phyloP scores from a whole-genome alignment of 1,139 yeast genomes.

The Candida tropicalis region DNA sequence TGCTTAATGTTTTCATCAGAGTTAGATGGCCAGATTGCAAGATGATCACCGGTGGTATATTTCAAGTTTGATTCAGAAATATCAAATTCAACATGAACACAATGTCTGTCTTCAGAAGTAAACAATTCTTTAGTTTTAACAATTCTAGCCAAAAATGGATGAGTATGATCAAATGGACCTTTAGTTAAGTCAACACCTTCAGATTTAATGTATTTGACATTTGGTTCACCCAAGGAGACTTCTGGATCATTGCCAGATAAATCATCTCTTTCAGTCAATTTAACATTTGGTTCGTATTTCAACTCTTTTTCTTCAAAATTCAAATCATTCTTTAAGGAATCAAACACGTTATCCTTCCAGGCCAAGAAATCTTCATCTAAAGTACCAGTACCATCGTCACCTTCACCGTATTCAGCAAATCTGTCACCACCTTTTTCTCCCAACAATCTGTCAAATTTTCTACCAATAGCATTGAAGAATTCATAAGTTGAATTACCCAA shows the following conservation, averaged over 20 bases:
- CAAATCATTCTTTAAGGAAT: slow-evolving; percentile 64
- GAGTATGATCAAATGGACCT: slow-evolving; percentile 83
- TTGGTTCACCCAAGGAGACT: slow-evolving; percentile 87
- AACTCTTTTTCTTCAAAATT: slow-evolving; percentile 76
- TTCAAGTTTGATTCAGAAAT: slow-evolving; percentile 72
- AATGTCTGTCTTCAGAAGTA: slow-evolving; percentile 64
- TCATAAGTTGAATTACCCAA: slow-evolving; percentile 94
- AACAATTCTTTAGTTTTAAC: slow-evolving; percentile 68
- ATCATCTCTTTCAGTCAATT: slow-evolving; percentile 39
- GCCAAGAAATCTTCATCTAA: slow-evolving; percentile 93
- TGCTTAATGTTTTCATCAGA: slow-evolving; percentile 70
- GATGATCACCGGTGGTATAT: slow-evolving; percentile 94
- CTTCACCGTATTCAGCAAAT: slow-evolving; percentile 79
- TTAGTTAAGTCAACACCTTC: slow-evolving; percentile 44
- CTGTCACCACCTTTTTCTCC: slow-evolving; percentile 70
- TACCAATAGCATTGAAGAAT: slow-evolving; percentile 83
- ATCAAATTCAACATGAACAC: slow-evolving; percentile 92
- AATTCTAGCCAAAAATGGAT: slow-evolving; percentile 83
- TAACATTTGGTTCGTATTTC: slow-evolving; percentile 72
- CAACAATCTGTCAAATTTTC: slow-evolving; percentile 48
- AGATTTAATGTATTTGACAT: slow-evolving; percentile 56
- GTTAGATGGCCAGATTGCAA: slow-evolving; percentile 94
- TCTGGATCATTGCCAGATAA: slow-evolving; percentile 32
- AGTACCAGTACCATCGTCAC: slow-evolving; percentile 94
- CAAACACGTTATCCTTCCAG: slow-evolving; percentile 85